Conservation (phyloP, 2,329 filamentous ascomycete species). For the Penicillium griseofulvum region DNA sequence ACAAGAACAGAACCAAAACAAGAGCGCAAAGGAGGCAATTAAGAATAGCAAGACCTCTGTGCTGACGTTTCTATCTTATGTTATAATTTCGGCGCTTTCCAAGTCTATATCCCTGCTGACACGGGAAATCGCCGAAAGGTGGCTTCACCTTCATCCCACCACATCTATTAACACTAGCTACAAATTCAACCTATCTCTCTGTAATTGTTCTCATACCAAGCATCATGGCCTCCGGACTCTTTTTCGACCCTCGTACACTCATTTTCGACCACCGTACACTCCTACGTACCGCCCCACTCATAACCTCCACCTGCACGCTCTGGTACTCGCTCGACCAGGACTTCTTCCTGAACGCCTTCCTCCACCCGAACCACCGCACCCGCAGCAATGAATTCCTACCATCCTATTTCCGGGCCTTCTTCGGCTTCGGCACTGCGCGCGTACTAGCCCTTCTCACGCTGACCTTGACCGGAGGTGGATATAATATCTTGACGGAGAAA, state of each 20-base stretch:
- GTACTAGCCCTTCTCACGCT: constrained; percentile 37
- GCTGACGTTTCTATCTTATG: background rate
- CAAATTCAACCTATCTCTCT: background rate
- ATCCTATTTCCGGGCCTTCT: constrained; percentile 45
- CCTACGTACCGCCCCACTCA: constrained; percentile 47
- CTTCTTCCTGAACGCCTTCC: constrained; percentile 21
- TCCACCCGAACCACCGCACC: constrained; percentile 13
- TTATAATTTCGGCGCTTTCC: background rate
- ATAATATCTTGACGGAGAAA: background rate
- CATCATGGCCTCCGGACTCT: background rate
- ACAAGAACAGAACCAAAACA: background rate
- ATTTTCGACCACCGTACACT: background rate
- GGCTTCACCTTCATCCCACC: background rate
- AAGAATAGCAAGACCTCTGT: background rate
- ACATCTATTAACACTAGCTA: background rate
- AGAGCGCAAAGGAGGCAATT: background rate
- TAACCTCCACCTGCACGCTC: constrained; percentile 50
- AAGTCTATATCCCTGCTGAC: background rate
- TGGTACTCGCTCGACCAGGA: constrained; percentile 46
- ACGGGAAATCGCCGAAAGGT: background rate
- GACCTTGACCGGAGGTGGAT: background rate
- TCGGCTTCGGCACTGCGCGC: constrained; percentile 35
- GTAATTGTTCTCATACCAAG: background rate
- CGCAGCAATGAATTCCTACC: constrained; percentile 38
- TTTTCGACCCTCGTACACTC: background rate